These are phyloP conservation scores for Russula sp. DNA, from an alignment of 768 basidiomycete genomes.

Conservation along the genomic window DNA sequence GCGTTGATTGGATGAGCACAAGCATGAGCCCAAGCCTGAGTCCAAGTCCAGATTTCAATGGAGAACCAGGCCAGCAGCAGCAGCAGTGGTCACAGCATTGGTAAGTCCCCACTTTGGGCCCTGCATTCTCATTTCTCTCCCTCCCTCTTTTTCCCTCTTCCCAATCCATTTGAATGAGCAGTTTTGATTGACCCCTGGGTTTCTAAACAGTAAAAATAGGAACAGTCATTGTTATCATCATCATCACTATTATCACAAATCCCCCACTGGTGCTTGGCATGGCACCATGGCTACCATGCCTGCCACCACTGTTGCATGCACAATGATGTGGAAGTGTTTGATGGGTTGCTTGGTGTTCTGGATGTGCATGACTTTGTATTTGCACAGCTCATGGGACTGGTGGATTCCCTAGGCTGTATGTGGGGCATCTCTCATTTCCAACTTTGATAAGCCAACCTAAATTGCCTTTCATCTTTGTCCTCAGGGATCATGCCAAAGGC, in stretches of 20 bases:
- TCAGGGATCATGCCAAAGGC: slow-evolving; percentile 59
- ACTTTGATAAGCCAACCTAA: no score
- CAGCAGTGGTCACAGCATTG: background rate
- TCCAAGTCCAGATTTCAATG: background rate
- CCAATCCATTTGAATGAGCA: no score
- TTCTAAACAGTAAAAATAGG: no score
- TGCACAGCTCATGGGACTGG: slow-evolving; percentile 74
- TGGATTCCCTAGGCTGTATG: slow-evolving; percentile 75
- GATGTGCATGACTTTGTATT: slow-evolving; percentile 75
- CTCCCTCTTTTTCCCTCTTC: no score
- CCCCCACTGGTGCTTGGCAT: slow-evolving; percentile 66
- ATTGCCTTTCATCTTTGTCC: background rate
- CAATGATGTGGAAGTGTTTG: slow-evolving; percentile 71
- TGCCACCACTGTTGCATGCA: slow-evolving; percentile 69
- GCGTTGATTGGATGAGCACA: no score
- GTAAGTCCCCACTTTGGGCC: no score
- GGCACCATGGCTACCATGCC: slow-evolving; percentile 54
- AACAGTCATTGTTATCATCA: no score
- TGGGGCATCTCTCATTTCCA: slow-evolving; percentile 12
- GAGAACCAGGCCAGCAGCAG: no score
- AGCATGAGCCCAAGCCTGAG: no score
- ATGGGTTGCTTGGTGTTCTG: slow-evolving; percentile 53
- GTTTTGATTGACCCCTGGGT: no score
- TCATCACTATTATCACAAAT: slow-evolving; percentile 33
- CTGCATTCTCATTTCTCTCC: no score